Base-by-base conservation (phyloP, 2,329 filamentous ascomycete species). In the Fusarium euwallaceae region DNA sequence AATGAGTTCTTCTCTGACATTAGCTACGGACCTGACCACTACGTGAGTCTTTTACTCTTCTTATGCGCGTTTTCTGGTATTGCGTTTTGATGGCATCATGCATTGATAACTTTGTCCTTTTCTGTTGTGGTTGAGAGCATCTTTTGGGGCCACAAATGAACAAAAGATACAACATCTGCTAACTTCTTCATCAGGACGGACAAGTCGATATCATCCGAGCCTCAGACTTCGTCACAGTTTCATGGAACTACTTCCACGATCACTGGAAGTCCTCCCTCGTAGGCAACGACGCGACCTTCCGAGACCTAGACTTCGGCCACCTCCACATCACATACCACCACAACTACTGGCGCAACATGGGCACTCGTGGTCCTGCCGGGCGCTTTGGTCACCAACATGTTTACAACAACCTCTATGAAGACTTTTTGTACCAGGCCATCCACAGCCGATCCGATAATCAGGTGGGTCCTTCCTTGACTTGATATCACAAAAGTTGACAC, bases 291-390 rank as follows among this genome's bases (percentile, higher is more conserved):
- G 81, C 81, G 45, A 71, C 72, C 2, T 79, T 86, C 61, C 82
- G 84, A 53, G 83, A 83, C 39, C 75, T 84, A 22, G 86, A 86
- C 74, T 80, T 69, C 3, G 85, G 85, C 7, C 80, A 85, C 61
- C 81, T 88, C 8, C 86, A 86, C 75, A 75, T 88, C 64, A 87
- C 84, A 0, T 88, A 87, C 70, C 86, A 88, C 75, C 85, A 88
- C 77, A 88, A 88, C 80, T 81, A 85, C 78, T 87, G 84, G 85
- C 75, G 78, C 24, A 84, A 86, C 70, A 78, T 81, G 66, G 86
- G 86, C 53, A 88, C 86, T 0, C 83, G 86, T 9, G 86, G 85
- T 0, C 86, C 86, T 1, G 85, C 87, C 4, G 85, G 85, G 3
- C 84, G 86, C 3, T 88, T 88, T 74, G 86, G 86, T 3, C 83